phyloP scores from a whole-genome alignment of 805 yeast genomes.

The Candida arabinofermentans region DNA sequence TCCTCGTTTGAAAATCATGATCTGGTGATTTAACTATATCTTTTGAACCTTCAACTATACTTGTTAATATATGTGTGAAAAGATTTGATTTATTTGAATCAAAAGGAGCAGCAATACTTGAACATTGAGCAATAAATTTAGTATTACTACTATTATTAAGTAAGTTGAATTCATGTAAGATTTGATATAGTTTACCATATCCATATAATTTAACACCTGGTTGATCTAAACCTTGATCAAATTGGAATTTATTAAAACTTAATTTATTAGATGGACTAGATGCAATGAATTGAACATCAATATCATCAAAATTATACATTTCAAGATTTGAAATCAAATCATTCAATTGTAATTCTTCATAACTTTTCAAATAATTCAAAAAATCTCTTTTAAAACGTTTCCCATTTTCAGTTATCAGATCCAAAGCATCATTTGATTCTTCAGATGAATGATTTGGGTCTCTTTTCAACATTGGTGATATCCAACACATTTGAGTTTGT shows the following conservation, averaged over 20 bases:
- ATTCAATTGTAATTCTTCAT: constrained; percentile 30
- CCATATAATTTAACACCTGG: constrained; percentile 33
- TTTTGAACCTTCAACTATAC: constrained; percentile 34
- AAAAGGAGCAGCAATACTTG: constrained; percentile 48
- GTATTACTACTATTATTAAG: constrained; percentile 21
- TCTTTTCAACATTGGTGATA: constrained; percentile 41
- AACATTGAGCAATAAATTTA: constrained; percentile 40
- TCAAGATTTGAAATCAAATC: constrained; percentile 29
- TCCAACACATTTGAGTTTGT: constrained; percentile 67
- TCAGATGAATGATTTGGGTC: too few relatives aligned
- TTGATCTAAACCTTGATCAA: background rate
- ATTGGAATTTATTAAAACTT: constrained; percentile 14
- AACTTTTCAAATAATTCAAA: constrained; percentile 40
- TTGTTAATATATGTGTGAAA: constrained; percentile 45
- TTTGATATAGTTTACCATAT: constrained; percentile 42
- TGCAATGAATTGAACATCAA: constrained; percentile 51
- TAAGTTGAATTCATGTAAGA: constrained; percentile 34
- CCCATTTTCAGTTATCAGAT: constrained; percentile 15
- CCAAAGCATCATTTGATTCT: too few relatives aligned
- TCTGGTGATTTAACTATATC: constrained; percentile 18
- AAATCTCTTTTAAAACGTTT: constrained; percentile 43
- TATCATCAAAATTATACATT: constrained; percentile 39
- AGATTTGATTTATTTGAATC: constrained; percentile 32
- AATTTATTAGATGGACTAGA: constrained; percentile 47
- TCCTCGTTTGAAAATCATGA: constrained; percentile 8